Conservation (phyloP, 2,329 filamentous ascomycete genomes). For the Sporothrix protearum region DNA sequence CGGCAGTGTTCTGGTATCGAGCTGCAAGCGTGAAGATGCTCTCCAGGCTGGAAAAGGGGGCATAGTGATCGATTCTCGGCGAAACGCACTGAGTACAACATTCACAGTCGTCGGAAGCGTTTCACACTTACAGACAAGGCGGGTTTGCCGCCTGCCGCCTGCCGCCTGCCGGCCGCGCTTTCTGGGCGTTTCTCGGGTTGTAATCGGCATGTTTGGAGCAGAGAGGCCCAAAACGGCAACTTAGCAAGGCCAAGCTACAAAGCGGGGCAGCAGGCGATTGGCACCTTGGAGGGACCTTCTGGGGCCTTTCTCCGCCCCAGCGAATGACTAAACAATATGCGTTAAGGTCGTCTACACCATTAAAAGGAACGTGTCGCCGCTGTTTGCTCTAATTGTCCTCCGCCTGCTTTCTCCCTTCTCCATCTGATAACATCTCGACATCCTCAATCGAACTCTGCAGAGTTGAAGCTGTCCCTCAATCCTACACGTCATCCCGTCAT, state of each 20-base stretch:
- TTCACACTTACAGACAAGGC: conserved; percentile 1
- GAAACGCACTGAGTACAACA: too few relatives aligned
- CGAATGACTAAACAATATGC: conserved; percentile 12
- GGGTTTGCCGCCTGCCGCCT: conserved; percentile 15
- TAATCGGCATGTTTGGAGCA: conserved; percentile 20
- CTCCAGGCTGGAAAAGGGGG: not conserved
- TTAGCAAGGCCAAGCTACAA: not conserved
- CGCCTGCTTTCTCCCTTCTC: not conserved
- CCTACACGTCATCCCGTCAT: too few relatives aligned
- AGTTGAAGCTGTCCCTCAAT: too few relatives aligned
- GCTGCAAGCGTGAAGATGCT: not conserved
- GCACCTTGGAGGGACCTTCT: not conserved
- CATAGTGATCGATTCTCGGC: not conserved
- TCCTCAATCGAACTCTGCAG: too few relatives aligned
- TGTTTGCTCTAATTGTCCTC: too few relatives aligned
- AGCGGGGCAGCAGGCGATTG: not conserved
- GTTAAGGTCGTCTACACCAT: not conserved
- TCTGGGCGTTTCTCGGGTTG: conserved; percentile 19
- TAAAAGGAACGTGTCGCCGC: not conserved
- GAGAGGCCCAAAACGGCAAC: conserved; percentile 1
- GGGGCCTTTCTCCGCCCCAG: conserved; percentile 12
- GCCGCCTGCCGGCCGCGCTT: too few relatives aligned
- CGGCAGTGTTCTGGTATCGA: not conserved
- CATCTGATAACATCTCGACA: not conserved
- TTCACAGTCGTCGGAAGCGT: not conserved